These are phyloP conservation scores for Lactuca sativa DNA, from an alignment of 129 eudicot genomes.

Conservation along the genomic window DNA sequence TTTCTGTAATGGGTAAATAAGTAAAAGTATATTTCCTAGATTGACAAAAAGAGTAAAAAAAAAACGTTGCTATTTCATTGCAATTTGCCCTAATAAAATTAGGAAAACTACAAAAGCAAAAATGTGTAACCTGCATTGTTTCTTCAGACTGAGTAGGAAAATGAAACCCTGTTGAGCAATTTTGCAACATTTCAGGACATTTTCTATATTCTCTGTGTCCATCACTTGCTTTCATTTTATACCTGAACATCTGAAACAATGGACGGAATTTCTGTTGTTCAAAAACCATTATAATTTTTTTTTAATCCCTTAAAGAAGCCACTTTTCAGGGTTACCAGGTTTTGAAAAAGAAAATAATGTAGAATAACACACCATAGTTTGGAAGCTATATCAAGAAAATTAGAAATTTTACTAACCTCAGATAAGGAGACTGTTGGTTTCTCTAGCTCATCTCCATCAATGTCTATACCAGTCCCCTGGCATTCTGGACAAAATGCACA, in stretches of 20 bases:
- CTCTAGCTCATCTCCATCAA: conserved; percentile 71
- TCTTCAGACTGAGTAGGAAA: conserved; percentile 55
- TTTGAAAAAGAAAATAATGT: too few relatives aligned
- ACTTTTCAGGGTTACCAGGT: too few relatives aligned
- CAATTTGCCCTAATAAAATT: neutral
- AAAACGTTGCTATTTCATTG: neutral
- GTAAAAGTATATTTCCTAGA: too few relatives aligned
- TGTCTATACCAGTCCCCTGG: conserved; percentile 79
- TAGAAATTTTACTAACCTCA: conserved; percentile 42
- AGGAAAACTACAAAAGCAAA: neutral
- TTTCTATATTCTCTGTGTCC: conserved; percentile 82
- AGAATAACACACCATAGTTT: too few relatives aligned
- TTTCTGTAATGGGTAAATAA: too few relatives aligned
- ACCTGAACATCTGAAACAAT: conserved; percentile 63
- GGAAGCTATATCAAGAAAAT: too few relatives aligned
- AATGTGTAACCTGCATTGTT: conserved; percentile 43
- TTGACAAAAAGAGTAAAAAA: too few relatives aligned
- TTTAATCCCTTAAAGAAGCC: too few relatives aligned
- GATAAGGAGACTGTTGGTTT: conserved; percentile 69
- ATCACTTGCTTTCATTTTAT: conserved; percentile 74
- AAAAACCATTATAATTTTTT: too few relatives aligned
- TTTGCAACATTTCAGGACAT: conserved; percentile 65
- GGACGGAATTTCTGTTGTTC: neutral
- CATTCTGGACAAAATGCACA: conserved; percentile 88
- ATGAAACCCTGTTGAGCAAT: conserved; percentile 75